Evolutionary conservation across 2,329 filamentous ascomycete species (phyloP).

Genomic region (Chaetomium olivaceum): DNA sequence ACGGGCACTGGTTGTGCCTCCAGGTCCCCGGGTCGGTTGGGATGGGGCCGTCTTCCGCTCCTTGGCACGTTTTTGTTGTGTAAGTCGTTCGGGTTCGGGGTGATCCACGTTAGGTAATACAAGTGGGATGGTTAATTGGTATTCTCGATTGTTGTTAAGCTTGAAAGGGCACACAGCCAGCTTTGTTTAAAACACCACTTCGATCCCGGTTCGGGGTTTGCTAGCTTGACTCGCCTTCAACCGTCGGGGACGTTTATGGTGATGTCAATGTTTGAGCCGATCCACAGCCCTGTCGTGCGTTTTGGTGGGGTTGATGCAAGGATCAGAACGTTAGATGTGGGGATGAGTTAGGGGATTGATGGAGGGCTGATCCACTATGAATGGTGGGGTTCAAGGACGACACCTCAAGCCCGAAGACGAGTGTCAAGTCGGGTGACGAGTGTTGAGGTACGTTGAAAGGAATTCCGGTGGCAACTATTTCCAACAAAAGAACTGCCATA

Average conservation of each 20-base stretch:
- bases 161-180: neutral
- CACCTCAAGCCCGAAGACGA: neutral
- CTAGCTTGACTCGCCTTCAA: neutral
- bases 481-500: no score
- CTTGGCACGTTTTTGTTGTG: neutral
- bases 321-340: neutral
- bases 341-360: neutral
- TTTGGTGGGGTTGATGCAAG: conserved; percentile 7
- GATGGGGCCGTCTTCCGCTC: conserved; percentile 1
- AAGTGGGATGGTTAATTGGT: neutral
- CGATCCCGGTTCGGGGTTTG: neutral
- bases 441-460: no score
- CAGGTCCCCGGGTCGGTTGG: neutral
- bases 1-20: neutral
- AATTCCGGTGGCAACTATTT: no score
- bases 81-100: neutral
- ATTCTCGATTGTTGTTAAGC: neutral
- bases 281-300: conserved; percentile 3
- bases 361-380: neutral
- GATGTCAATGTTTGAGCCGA: conserved; percentile 19
- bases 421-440: no score
- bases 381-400: neutral
- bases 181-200: neutral
- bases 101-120: neutral
- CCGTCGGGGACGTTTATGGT: conserved; percentile 5